Evolutionary conservation across 2,329 filamentous ascomycete species (phyloP).

Genomic region (Diplodia scrobiculata): DNA sequence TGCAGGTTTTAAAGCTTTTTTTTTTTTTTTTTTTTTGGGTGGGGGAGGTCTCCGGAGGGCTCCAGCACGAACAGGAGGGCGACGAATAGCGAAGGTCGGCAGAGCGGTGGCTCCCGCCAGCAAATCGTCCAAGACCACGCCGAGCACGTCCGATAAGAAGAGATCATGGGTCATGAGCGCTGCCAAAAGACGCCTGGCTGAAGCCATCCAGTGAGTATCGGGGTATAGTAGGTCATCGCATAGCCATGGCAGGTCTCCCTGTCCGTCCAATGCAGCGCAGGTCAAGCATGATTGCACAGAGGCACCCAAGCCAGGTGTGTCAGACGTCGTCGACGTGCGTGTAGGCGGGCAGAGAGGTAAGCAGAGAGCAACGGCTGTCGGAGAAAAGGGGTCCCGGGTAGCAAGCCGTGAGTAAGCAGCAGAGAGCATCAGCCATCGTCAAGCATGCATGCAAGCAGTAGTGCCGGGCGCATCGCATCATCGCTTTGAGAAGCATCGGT

Average conservation of each 20-base stretch:
- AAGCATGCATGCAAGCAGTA: constrained; percentile 44
- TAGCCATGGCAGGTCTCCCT: constrained; percentile 28
- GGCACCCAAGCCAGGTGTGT: constrained; percentile 15
- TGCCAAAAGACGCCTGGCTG: constrained; percentile 21
- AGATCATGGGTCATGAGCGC: constrained; percentile 25
- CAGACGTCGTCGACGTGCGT: constrained; percentile 9
- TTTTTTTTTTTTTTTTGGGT: not conserved
- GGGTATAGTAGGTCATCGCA: constrained; percentile 29
- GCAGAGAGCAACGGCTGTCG: constrained; percentile 29
- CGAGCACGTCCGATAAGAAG: constrained; percentile 17
- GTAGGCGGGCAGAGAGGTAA: constrained; percentile 11
- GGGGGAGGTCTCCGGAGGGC: not conserved
- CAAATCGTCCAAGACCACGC: constrained; percentile 6
- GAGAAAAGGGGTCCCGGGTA: constrained; percentile 11
- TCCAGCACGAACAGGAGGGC: constrained; percentile 16
- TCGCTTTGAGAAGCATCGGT: constrained; percentile 42
- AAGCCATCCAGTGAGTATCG: constrained; percentile 27
- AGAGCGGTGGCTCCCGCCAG: constrained; percentile 6
- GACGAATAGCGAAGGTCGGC: not conserved
- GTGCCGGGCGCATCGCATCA: constrained; percentile 31
- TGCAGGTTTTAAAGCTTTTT: constrained; percentile 25
- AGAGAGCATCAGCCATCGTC: constrained; percentile 36
- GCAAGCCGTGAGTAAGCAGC: constrained; percentile 30
- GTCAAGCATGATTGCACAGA: constrained; percentile 28
- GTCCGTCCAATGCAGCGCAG: constrained; percentile 26